Evolutionary conservation across 768 basidiomycete genomes (phyloP).

Genomic region (Tulasnella sp.): DNA sequence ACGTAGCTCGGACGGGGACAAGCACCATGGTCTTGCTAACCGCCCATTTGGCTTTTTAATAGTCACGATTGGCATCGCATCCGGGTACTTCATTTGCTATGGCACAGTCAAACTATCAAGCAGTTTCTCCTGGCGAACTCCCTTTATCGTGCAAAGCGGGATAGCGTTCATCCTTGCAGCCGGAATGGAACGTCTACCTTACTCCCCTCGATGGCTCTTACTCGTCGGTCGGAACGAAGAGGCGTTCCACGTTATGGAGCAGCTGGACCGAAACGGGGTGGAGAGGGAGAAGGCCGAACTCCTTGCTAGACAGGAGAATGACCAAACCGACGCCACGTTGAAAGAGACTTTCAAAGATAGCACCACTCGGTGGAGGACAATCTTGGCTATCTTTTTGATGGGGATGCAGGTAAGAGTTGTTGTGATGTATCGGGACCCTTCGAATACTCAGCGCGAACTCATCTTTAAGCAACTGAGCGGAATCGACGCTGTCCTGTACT

Average conservation of each 20-base stretch:
- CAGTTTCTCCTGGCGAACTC: slow-evolving; percentile 31
- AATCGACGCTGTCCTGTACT: slow-evolving; percentile 29
- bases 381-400: slow-evolving; percentile 34
- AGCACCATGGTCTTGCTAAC: background rate
- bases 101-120: slow-evolving; percentile 25
- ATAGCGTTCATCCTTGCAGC: slow-evolving; percentile 17
- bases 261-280: slow-evolving; percentile 18
- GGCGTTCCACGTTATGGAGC: slow-evolving; percentile 20
- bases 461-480: slow-evolving; percentile 27
- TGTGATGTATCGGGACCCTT: background rate
- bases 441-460: too few species aligned
- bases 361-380: slow-evolving; percentile 22
- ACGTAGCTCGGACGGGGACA: background rate
- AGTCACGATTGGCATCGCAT: slow-evolving; percentile 32
- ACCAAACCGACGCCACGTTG: background rate
- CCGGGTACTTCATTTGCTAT: slow-evolving; percentile 32
- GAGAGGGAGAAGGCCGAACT: slow-evolving; percentile 24
- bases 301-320: background rate
- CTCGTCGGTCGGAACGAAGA: slow-evolving; percentile 28
- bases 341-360: slow-evolving; percentile 1
- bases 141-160: slow-evolving; percentile 27
- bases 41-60: background rate
- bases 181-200: slow-evolving; percentile 14
- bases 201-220: slow-evolving; percentile 27
- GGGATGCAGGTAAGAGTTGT: slow-evolving; percentile 28